Percentiles rank a stretch among this genome's conserved stretches.
phyloP scores from a whole-genome alignment of 331 rosid species.

The Stylosanthes scabra region DNA sequence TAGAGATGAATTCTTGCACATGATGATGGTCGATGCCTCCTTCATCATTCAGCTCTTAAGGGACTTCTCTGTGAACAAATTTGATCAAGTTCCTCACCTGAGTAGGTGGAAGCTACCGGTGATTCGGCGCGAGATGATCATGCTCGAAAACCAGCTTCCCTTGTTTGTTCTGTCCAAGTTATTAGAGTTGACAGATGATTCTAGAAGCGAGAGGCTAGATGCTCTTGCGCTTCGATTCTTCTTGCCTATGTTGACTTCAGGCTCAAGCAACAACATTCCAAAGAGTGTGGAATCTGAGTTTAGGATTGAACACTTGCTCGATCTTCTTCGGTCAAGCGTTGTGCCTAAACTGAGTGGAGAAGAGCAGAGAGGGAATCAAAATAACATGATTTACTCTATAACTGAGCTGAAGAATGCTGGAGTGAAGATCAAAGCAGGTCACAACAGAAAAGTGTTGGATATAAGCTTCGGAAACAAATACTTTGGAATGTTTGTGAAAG shows the following conservation, averaged over 20 bases:
- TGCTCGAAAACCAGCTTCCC: constrained; percentile 61
- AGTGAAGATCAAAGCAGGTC: constrained; percentile 34
- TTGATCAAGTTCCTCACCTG: constrained; percentile 14
- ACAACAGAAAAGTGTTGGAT: constrained; percentile 7
- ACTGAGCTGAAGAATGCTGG: constrained; percentile 45
- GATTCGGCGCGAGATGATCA: constrained; percentile 47
- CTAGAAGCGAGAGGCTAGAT: not conserved
- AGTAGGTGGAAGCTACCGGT: constrained; percentile 56
- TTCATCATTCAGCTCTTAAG: constrained; percentile 42
- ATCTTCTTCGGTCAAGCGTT: constrained; percentile 42
- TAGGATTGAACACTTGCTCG: constrained; percentile 37
- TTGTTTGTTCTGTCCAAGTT: constrained; percentile 42
- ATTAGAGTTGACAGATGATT: constrained; percentile 33
- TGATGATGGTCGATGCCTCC: too few species aligned
- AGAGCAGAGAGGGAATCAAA: constrained; percentile 19
- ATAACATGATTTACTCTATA: constrained; percentile 31
- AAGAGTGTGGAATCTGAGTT: not conserved
- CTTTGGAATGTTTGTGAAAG: not conserved
- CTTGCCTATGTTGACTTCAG: constrained; percentile 35
- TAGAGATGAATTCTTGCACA: constrained; percentile 32
- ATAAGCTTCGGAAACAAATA: constrained; percentile 13
- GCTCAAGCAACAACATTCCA: not conserved
- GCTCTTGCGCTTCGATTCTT: constrained; percentile 44
- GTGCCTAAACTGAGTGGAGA: constrained; percentile 20
- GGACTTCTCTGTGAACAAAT: not conserved